Base-by-base conservation (phyloP, 192 early-diverging fungal species). In the Coemansia sp. region DNA sequence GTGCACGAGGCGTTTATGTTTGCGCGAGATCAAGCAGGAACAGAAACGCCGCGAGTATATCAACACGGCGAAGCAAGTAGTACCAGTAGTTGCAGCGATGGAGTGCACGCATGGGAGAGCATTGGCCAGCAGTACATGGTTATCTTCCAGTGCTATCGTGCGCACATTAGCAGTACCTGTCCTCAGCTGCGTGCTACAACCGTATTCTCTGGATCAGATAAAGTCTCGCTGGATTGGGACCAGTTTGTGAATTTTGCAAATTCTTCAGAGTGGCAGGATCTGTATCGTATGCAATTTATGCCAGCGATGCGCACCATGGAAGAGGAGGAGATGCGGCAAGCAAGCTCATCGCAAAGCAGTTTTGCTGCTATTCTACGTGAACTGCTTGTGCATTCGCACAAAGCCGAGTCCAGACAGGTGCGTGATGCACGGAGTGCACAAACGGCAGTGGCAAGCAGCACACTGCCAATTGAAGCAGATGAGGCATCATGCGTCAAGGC, bases 1-100 rank as follows among this genome's bases (percentile, higher is more conserved):
- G 68, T 69, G 25, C 70, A 78, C 46, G 71, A 78, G 42, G 75
- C 75, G 15, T 72, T 65, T 44, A 69, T 72, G 66, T 78, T 72
- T 69, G 48, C 74, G 17, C 63, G 69, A 28, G 70, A 78, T 26
- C 70, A 78, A 19, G 28, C 47, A 3, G 64, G 38, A 1, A n/a
- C 49, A n/a, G n/a, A 20, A 5, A 42, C 22, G 47, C 31, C 38
- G 14, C 17, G 2, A 25, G 19, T 21, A 19, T 48, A 26, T 1
- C 31, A 49, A 4, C 34, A 21, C 38, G 20, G 8, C 26, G 42
- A 9, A 36, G 59, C 17, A 22, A 60, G 8, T 12, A 19, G 6
- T 54, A 25, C 23, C 1, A 36, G 12, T 20, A 48, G 47, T 12
- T 21, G 38, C 3, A 14, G 22, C 47, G n/a, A 21, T 25, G 12